Evolutionary conservation across 345 rosid genomes (phyloP).

Genomic region (Gossypium herbaceum): DNA sequence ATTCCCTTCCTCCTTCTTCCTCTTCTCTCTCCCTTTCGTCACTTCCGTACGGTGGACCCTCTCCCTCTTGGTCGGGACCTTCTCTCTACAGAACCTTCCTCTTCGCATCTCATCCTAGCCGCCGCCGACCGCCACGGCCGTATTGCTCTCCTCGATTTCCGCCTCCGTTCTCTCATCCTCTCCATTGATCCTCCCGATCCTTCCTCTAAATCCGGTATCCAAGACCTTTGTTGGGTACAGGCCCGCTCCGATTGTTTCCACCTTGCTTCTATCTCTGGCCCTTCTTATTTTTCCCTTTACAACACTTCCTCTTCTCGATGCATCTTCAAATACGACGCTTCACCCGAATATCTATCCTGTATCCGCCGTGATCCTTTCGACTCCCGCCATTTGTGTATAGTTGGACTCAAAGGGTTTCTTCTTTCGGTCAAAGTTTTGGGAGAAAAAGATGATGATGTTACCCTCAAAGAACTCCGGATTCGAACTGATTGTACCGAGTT

Average conservation of each 20-base stretch:
- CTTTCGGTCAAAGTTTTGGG: slow-evolving; percentile 71
- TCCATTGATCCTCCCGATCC: slow-evolving; percentile 59
- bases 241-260: slow-evolving; percentile 46
- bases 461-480: slow-evolving; percentile 58
- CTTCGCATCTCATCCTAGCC: slow-evolving; percentile 75
- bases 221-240: slow-evolving; percentile 83
- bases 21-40: slow-evolving; percentile 66
- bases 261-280: slow-evolving; percentile 70
- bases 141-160: slow-evolving; percentile 71
- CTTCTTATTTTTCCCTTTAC: slow-evolving; percentile 64
- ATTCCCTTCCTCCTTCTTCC: slow-evolving; percentile 68
- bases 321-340: slow-evolving; percentile 79
- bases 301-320: slow-evolving; percentile 36
- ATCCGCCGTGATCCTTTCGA: slow-evolving; percentile 86
- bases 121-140: slow-evolving; percentile 97
- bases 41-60: slow-evolving; percentile 86
- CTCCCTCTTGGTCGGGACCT: slow-evolving; percentile 71
- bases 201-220: slow-evolving; percentile 61
- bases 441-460: slow-evolving; percentile 57
- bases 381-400: slow-evolving; percentile 72
- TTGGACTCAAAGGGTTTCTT: slow-evolving; percentile 73
- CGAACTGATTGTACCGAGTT: slow-evolving; percentile 61
- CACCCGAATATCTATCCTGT: slow-evolving; percentile 73
- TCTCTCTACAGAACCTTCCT: slow-evolving; percentile 68
- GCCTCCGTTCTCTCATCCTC: slow-evolving; percentile 54